Base-by-base conservation (phyloP, 768 basidiomycete species). In the Suillus lakei region DNA sequence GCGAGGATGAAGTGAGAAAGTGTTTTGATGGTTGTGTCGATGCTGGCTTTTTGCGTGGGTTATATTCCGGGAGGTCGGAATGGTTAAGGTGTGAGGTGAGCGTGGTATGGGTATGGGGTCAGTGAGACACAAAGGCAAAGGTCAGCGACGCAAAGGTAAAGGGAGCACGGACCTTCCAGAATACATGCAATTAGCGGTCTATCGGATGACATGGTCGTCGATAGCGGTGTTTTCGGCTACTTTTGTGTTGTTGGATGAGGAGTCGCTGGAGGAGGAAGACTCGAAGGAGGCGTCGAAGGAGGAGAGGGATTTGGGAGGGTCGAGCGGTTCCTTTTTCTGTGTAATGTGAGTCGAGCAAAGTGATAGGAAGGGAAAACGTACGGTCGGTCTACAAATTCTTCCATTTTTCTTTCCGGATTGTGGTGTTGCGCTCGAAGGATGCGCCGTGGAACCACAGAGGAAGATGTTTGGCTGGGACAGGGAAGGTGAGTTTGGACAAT, bases 161-260 rank as follows among this genome's bases (percentile, higher is more conserved):
- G n/a, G n/a, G n/a, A n/a, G n/a, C n/a, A 18, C 23, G 44, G n/a
- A 4, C 78, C 68, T 73, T 74, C 79, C 79, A 7, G 83, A 79
- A 72, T 90, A 92, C 89, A 93, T 91, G 36, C 91, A 92, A 73
- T 92, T 92, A n/a, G 92, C 91, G 1, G 89, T 87, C 90, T 91
- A 91, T 65, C 90, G 89, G 54, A 92, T 79, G 68, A 92, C 91
- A 66, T 87, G 87, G 69, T 91, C 88, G 7, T 50, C 13, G 26
- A 26, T 50, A 16, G 23, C 6, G 13, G 26, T 26, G 23, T 50
- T 26, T 26, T 28, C 4, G 46, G 46, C n/a, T 10, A 9, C 43
- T 15, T 50, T 26, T 26, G 48, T 16, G 13, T 50, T 26, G 26
- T 26, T 7, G 15, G 26, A 50, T 50, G 48, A 48, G 15, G 15